Percentiles rank a stretch among this genome's conserved stretches.
Evolutionary conservation across 192 early-diverging fungal species (phyloP).

Genomic region (Chytriomyces hyalinus): DNA sequence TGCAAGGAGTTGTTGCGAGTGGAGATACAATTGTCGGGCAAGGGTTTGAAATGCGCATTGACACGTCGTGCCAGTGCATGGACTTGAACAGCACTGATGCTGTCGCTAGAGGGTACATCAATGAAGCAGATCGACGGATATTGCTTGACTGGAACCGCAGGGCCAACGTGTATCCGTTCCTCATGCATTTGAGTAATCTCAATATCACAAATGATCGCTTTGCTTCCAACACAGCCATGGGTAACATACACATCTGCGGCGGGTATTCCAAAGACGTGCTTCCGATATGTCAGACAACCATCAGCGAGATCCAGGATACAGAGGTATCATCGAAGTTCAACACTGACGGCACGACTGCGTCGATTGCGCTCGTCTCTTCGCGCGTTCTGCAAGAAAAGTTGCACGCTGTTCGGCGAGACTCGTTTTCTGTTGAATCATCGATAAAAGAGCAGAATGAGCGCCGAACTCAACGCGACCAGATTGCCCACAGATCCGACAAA

Average conservation of each 20-base stretch:
- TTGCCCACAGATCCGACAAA: neutral
- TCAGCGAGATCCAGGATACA: neutral
- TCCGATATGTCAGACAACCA: constrained; percentile 20
- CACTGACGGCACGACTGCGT: constrained; percentile 33
- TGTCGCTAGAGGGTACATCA: constrained; percentile 1
- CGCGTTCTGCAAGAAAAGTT: no score
- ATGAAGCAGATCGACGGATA: neutral
- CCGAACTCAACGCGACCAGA: neutral
- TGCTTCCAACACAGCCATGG: neutral
- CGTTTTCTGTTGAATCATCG: no score
- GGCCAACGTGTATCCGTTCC: neutral
- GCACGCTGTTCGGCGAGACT: no score
- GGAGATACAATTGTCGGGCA: constrained; percentile 29
- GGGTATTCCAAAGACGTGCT: constrained; percentile 6
- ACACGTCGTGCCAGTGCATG: constrained; percentile 14
- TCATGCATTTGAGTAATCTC: constrained; percentile 10
- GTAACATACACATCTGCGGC: constrained; percentile 6
- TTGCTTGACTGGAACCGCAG: neutral
- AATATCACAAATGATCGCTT: neutral
- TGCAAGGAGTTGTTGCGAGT: constrained; percentile 14
- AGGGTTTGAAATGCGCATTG: constrained; percentile 7
- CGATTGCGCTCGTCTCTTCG: constrained; percentile 17
- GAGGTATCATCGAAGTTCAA: neutral
- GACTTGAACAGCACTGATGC: neutral
- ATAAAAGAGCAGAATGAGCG: no score